Percentiles rank a stretch among this genome's conserved stretches.
Conservation (phyloP, 192 early-diverging fungal species). For the Podila epigama region DNA sequence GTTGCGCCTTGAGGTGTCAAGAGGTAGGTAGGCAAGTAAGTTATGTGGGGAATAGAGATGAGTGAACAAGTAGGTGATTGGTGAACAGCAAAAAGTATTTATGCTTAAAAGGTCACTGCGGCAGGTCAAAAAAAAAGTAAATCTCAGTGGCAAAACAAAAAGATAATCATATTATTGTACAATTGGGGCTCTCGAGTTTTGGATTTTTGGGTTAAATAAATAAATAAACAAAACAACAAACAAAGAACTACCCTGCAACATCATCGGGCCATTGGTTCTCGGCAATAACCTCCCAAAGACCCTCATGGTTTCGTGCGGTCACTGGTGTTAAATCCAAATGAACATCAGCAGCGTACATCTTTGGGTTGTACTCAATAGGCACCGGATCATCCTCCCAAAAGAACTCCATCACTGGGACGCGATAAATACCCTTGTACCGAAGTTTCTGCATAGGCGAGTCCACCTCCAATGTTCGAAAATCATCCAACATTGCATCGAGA, state of each 20-base stretch:
- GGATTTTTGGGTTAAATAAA: not conserved
- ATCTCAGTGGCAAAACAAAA: too few relatives aligned
- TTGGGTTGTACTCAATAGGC: constrained; percentile 34
- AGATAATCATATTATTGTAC: too few relatives aligned
- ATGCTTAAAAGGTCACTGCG: too few relatives aligned
- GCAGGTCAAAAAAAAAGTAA: too few relatives aligned
- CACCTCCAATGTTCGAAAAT: constrained; percentile 20
- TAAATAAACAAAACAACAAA: not conserved
- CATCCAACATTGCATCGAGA: constrained; percentile 10
- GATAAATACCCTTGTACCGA: constrained; percentile 26
- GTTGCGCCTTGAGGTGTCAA: too few relatives aligned
- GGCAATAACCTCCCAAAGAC: constrained; percentile 41
- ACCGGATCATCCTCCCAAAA: constrained; percentile 11
- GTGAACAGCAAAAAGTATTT: too few relatives aligned
- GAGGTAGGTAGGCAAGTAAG: too few relatives aligned
- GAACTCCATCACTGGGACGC: constrained; percentile 47
- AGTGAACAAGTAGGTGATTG: too few relatives aligned
- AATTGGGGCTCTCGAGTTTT: too few relatives aligned
- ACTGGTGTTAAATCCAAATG: constrained; percentile 31
- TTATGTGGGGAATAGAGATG: too few relatives aligned
- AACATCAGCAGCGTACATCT: constrained; percentile 31
- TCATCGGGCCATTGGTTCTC: constrained; percentile 33
- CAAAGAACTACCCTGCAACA: not conserved
- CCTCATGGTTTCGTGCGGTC: constrained; percentile 26
- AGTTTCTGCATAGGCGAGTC: constrained; percentile 22